Conservation (phyloP, 2,329 filamentous ascomycete species). For the Celoporthe dispersa region DNA sequence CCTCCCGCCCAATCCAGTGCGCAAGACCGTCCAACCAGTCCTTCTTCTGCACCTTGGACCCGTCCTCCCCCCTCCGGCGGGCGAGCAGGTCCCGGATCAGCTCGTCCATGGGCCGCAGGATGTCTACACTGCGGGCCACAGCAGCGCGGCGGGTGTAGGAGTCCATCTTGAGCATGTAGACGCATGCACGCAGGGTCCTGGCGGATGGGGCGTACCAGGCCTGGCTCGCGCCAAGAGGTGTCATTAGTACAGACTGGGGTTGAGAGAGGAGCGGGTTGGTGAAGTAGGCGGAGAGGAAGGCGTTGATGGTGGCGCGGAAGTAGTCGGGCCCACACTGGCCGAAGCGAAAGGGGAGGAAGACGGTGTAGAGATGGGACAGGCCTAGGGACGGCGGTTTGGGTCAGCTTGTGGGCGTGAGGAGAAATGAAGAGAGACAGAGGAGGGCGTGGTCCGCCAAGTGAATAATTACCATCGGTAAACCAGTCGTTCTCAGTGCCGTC, state of each 20-base stretch:
- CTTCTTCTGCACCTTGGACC: conserved; percentile 11
- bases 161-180: conserved; percentile 29
- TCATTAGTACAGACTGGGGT: conserved; percentile 17
- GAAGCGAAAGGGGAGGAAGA: conserved; percentile 35
- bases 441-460: conserved; percentile 5
- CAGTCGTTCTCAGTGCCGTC: conserved; percentile 28
- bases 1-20: conserved; percentile 20
- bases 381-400: background rate
- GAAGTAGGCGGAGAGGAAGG: conserved; percentile 33
- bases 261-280: conserved; percentile 32
- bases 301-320: conserved; percentile 32
- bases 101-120: conserved; percentile 23
- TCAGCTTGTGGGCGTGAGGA: conserved; percentile 19
- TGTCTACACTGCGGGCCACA: conserved; percentile 4
- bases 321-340: conserved; percentile 30
- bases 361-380: conserved; percentile 23
- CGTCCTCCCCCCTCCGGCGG: background rate
- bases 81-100: conserved; percentile 18
- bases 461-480: conserved; percentile 29
- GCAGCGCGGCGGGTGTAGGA: conserved; percentile 20
- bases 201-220: conserved; percentile 20
- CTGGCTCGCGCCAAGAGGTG: background rate
- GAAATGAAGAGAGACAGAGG: background rate
- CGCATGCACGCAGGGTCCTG: conserved; percentile 9
- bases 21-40: conserved; percentile 21